Percentiles rank a stretch among this genome's conserved stretches.
phyloP scores from a whole-genome alignment of 108 stramenopile species.

The Fistulifera pelliculosa region DNA sequence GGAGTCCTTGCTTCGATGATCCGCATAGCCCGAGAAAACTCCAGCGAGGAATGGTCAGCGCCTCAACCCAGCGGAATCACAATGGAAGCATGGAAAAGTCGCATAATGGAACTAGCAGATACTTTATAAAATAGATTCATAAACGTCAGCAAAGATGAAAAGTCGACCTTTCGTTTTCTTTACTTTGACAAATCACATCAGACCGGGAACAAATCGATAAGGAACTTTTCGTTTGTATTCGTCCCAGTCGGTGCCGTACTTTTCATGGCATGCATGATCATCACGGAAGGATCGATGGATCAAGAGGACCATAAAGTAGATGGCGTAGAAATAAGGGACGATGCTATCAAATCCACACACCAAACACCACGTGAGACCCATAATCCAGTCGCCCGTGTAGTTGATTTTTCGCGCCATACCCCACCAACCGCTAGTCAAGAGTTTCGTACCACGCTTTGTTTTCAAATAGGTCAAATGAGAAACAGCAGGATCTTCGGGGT shows the following conservation, averaged over 20 bases:
- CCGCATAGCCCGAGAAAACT: no score
- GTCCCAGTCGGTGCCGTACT: conserved; percentile 96
- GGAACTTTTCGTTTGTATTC: conserved; percentile 90
- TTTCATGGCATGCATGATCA: conserved; percentile 85
- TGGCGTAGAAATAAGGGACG: conserved; percentile 93
- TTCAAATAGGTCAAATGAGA: conserved; percentile 52
- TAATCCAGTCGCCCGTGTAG: conserved; percentile 93
- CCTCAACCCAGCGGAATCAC: no score
- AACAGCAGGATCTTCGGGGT: conserved; percentile 67
- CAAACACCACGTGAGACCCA: conserved; percentile 96
- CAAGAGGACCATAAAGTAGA: conserved; percentile 91
- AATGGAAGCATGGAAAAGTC: no score
- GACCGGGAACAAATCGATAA: conserved; percentile 89
- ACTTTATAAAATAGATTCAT: no score
- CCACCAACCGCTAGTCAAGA: conserved; percentile 96
- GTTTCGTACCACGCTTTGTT: conserved; percentile 83
- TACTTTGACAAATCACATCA: conserved; percentile 25
- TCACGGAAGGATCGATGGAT: conserved; percentile 95
- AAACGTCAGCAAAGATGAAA: no score
- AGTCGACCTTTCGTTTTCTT: no score
- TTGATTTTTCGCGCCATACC: conserved; percentile 97
- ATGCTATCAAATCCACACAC: conserved; percentile 83
- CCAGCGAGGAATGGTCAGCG: no score
- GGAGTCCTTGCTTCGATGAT: no score
- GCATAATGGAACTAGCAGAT: no score